Conservation (phyloP, 2,329 filamentous ascomycete species). For the Neobulgaria alba region DNA sequence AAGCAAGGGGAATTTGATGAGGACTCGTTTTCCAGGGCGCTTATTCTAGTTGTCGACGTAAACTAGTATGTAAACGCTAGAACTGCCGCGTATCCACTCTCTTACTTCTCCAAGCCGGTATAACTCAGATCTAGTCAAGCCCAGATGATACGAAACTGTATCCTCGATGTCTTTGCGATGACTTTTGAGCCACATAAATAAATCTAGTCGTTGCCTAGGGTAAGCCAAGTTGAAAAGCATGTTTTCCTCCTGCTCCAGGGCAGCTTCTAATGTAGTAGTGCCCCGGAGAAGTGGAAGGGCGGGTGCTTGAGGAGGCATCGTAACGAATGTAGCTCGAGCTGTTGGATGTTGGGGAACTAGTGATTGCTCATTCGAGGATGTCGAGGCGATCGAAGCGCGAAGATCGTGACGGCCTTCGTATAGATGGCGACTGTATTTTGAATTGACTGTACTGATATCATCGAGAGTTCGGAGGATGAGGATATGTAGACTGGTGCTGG, state of each 20-base stretch:
- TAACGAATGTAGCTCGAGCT: too few species aligned
- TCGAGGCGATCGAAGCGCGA: too few species aligned
- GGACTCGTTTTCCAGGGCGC: conserved; percentile 19
- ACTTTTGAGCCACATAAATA: conserved; percentile 2
- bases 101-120: conserved; percentile 20
- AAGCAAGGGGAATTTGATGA: conserved; percentile 27
- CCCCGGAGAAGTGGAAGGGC: conserved; percentile 6
- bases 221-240: conserved; percentile 14
- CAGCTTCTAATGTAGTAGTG: conserved; percentile 2
- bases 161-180: conserved; percentile 18
- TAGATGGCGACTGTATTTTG: too few species aligned
- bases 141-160: conserved; percentile 26
- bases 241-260: conserved; percentile 7
- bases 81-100: conserved; percentile 29
- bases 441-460: too few species aligned
- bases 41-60: conserved; percentile 14
- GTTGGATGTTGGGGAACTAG: too few species aligned
- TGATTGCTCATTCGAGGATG: too few species aligned
- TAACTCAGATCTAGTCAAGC: conserved; percentile 10
- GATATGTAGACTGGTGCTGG: too few species aligned
- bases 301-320: too few species aligned
- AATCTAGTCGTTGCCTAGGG: conserved; percentile 2
- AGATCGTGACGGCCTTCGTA: too few species aligned
- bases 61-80: conserved; percentile 31
- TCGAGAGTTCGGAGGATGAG: too few species aligned